Evolutionary conservation across 345 rosid genomes (phyloP).

Genomic region (Gynandropsis gynandra): DNA sequence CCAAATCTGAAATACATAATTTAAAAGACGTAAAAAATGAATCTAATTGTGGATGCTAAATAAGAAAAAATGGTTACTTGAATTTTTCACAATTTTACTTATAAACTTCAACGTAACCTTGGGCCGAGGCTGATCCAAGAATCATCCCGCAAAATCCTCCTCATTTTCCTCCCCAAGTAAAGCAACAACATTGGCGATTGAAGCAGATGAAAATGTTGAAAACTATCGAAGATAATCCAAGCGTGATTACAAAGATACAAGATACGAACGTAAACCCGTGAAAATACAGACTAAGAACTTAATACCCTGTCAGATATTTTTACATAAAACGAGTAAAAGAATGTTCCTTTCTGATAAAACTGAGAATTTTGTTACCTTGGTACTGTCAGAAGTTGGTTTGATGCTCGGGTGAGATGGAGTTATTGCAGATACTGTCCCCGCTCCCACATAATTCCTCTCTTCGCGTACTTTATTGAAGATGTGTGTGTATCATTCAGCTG

Average conservation of each 20-base stretch:
- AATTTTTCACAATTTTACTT: no score
- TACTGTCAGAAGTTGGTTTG: slow-evolving; percentile 22
- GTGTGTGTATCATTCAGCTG: slow-evolving; percentile 85
- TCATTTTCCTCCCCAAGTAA: slow-evolving; percentile 53
- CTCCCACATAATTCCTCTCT: slow-evolving; percentile 53
- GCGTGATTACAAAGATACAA: no score
- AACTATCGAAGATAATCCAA: no score
- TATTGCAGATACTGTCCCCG: slow-evolving; percentile 37
- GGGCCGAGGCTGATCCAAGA: not conserved
- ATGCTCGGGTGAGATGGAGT: slow-evolving; percentile 29
- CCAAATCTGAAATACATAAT: no score
- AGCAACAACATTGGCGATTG: slow-evolving; percentile 29
- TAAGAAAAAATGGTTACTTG: no score
- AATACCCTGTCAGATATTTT: not conserved
- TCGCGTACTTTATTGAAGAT: slow-evolving; percentile 77
- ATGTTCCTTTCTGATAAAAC: not conserved
- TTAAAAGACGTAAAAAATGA: no score
- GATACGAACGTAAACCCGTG: no score
- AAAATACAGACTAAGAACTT: not conserved
- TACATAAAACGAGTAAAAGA: not conserved
- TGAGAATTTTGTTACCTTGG: slow-evolving; percentile 45
- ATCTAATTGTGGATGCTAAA: no score
- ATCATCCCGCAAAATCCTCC: slow-evolving; percentile 8
- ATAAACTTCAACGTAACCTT: no score
- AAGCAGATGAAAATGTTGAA: slow-evolving; percentile 1